Evolutionary conservation across 305 asterid genomes (phyloP).

Genomic region (Plantago lanceolata): DNA sequence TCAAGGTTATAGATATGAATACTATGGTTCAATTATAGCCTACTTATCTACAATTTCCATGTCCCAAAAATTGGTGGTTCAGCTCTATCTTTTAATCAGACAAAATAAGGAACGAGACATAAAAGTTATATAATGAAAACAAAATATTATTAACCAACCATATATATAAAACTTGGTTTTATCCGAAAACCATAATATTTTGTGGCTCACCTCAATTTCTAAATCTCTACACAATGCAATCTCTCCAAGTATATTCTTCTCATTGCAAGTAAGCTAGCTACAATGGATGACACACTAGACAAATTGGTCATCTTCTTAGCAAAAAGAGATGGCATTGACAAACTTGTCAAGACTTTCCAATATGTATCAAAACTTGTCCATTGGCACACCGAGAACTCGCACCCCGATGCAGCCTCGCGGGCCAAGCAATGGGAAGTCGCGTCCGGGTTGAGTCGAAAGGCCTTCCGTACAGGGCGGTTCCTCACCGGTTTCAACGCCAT

Average conservation of each 20-base stretch:
- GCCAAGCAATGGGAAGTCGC: conserved; percentile 92
- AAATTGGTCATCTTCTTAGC: conserved; percentile 77
- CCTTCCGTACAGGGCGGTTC: conserved; percentile 77
- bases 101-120: background rate
- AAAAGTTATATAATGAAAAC: conserved; percentile 13
- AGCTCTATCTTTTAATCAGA: background rate
- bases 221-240: conserved; percentile 16
- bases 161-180: conserved; percentile 14
- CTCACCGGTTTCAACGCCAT: conserved; percentile 84
- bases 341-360: conserved; percentile 85
- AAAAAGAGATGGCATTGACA: conserved; percentile 89
- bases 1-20: no score
- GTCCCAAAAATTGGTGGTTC: conserved; percentile 21
- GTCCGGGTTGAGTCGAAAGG: conserved; percentile 87
- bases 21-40: no score
- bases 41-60: background rate
- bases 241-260: conserved; percentile 6
- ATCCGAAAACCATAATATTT: conserved; percentile 27
- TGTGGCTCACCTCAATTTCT: conserved; percentile 33
- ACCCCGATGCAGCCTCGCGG: conserved; percentile 48
- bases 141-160: conserved; percentile 41
- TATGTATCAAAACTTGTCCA: conserved; percentile 75
- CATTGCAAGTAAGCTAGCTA: background rate
- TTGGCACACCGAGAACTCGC: conserved; percentile 49
- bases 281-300: conserved; percentile 75